These are phyloP conservation scores for Venturiaceae sp. DNA, from an alignment of 2,329 filamentous ascomycete species.

Conservation along the genomic window DNA sequence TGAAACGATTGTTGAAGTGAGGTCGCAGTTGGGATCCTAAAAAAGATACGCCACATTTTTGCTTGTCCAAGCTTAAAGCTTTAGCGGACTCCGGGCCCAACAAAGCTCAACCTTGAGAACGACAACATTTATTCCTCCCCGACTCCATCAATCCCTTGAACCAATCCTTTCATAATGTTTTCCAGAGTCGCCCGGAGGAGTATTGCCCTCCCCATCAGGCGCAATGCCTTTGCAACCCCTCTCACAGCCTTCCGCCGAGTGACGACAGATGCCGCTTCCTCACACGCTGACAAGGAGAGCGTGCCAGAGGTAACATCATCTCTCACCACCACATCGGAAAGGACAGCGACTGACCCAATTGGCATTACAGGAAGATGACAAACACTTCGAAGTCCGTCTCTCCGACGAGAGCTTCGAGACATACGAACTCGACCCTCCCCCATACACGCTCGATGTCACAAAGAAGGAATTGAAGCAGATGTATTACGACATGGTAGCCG, in stretches of 20 bases:
- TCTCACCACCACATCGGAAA: background rate
- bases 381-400: constrained; percentile 83
- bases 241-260: constrained; percentile 50
- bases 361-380: constrained; percentile 68
- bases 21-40: too few species aligned
- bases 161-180: constrained; percentile 19
- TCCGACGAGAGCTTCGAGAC: constrained; percentile 99
- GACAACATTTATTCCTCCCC: background rate
- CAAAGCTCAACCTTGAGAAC: too few species aligned
- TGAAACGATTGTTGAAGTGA: too few species aligned
- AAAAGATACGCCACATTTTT: too few species aligned
- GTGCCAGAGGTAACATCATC: constrained; percentile 43
- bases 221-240: constrained; percentile 24
- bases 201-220: constrained; percentile 28
- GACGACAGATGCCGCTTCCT: constrained; percentile 89
- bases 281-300: constrained; percentile 72
- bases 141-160: background rate
- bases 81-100: too few species aligned
- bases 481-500: constrained; percentile 95
- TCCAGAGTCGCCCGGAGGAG: constrained; percentile 29
- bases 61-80: too few species aligned
- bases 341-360: background rate
- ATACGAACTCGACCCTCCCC: constrained; percentile 93
- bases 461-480: constrained; percentile 99
- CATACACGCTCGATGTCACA: constrained; percentile 85